Base-by-base conservation (phyloP, 2,329 filamentous ascomycete species). In the Fusarium sp. region DNA sequence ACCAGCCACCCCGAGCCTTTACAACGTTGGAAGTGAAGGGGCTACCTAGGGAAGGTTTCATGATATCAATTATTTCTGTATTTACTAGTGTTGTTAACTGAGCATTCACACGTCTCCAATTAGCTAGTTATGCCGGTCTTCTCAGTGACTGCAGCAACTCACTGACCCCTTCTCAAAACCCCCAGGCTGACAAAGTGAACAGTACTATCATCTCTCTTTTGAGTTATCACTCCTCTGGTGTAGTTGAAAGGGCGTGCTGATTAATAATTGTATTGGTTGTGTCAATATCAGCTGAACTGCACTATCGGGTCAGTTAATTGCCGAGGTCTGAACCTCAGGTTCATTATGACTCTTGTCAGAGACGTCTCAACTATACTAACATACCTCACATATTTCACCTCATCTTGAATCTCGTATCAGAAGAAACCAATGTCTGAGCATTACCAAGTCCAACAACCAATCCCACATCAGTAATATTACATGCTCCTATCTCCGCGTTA, bases 401-500 rank as follows among this genome's bases (percentile, higher is more conserved):
- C 16, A 21, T 23, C 18, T 11, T 18, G 5, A 16, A 49, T 23
- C 8, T 16, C 29, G 18, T 9, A 31, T 39, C 11, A 12, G 9
- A 31, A 23, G 20, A 12, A 16, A 16, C 35, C 9, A 33, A 28
- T 8, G 5, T 21, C 26, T 24, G 21, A n/a, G 12, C 16, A 21
- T 23, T 13, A 8, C 15, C 21, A 24, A 42, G 41, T 37, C 26
- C 11, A 9, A 11, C 20, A 53, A 37, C 26, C 20, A 38, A 20
- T 57, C 47, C 28, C 33, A 54, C 31, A 54, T 16, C 46, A 53
- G 33, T 15, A 41, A 23, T 13, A 48, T 29, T 28, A 35, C 39
- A 24, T 20, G n/a, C 31, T 15, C 37, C 42, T 50, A 60, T 61
- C 28, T 55, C 68, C 58, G 48, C 23, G 57, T 44, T 69, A 69